These are phyloP conservation scores for Cladosporium sp. DNA, from an alignment of 2,329 filamentous ascomycete species.

Conservation along the genomic window DNA sequence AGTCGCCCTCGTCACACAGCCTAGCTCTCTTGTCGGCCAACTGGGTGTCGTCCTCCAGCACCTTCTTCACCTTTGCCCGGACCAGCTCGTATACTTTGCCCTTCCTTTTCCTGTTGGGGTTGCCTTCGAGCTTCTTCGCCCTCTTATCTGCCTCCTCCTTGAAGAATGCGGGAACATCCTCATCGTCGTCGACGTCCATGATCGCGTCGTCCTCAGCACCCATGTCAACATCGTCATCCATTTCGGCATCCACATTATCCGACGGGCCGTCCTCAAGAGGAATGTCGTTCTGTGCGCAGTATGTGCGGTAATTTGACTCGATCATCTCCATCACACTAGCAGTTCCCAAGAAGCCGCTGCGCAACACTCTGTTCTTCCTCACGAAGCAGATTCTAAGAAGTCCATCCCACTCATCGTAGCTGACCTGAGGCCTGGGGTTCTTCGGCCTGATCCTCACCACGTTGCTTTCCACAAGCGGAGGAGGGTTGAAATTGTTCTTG, in stretches of 20 bases:
- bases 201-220: constrained; percentile 45
- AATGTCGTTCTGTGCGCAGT: constrained; percentile 84
- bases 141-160: constrained; percentile 60
- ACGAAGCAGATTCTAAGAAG: constrained; percentile 79
- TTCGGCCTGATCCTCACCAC: constrained; percentile 91
- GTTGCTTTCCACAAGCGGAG: constrained; percentile 86
- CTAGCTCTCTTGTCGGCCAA: constrained; percentile 78
- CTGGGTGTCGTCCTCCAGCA: constrained; percentile 76
- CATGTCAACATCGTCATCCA: constrained; percentile 49
- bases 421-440: constrained; percentile 79
- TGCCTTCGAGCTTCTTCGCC: constrained; percentile 47
- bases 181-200: constrained; percentile 59
- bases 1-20: constrained; percentile 91
- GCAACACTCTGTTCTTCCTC: constrained; percentile 86
- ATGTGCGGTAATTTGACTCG: constrained; percentile 85
- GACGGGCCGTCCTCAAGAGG: constrained; percentile 67
- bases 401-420: constrained; percentile 94
- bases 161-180: constrained; percentile 83
- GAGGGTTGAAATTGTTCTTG: constrained; percentile 94
- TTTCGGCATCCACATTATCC: constrained; percentile 44
- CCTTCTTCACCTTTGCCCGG: constrained; percentile 80
- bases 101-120: constrained; percentile 67
- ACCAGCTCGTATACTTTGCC: constrained; percentile 79
- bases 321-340: constrained; percentile 79
- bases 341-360: constrained; percentile 77